Evolutionary conservation across 257 asterid species (phyloP).

Genomic region (Mentha longifolia): DNA sequence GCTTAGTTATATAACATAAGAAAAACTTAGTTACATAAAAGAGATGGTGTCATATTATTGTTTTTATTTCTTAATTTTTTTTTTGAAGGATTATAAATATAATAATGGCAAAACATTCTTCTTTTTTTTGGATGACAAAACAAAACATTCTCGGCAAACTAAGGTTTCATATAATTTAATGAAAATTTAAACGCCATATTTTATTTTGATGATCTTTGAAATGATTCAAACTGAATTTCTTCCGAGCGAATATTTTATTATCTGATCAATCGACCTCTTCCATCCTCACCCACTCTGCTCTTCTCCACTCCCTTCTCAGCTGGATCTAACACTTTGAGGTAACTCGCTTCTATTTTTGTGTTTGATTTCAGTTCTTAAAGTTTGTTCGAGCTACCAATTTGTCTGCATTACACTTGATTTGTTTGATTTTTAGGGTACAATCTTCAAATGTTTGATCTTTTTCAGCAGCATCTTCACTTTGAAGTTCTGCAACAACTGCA

Average conservation of each 20-base stretch:
- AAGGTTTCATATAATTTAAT: background rate
- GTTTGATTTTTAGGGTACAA: background rate
- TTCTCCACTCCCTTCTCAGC: slow-evolving; percentile 32
- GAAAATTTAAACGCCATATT: background rate
- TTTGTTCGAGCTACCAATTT: slow-evolving; percentile 30
- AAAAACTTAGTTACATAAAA: too few relatives aligned
- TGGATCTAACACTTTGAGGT: slow-evolving; percentile 49
- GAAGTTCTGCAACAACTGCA: slow-evolving; percentile 7
- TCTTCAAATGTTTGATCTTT: slow-evolving; percentile 22
- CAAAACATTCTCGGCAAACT: too few relatives aligned
- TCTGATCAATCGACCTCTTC: slow-evolving; percentile 25
- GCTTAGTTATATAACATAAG: too few relatives aligned
- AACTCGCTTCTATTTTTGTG: background rate
- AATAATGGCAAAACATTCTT: too few relatives aligned
- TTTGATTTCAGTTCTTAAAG: background rate
- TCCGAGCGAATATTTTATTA: slow-evolving; percentile 10
- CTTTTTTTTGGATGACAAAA: too few relatives aligned
- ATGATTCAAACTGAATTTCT: background rate
- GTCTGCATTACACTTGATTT: slow-evolving; percentile 34
- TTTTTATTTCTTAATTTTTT: too few relatives aligned
- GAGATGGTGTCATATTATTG: too few relatives aligned
- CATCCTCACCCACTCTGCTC: slow-evolving; percentile 9
- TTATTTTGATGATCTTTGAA: background rate
- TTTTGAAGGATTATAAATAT: slow-evolving; percentile 40
- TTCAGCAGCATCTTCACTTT: background rate